Evolutionary conservation across 73 alveolate genomes (phyloP).

Genomic region (Paraurostyla sp.): DNA sequence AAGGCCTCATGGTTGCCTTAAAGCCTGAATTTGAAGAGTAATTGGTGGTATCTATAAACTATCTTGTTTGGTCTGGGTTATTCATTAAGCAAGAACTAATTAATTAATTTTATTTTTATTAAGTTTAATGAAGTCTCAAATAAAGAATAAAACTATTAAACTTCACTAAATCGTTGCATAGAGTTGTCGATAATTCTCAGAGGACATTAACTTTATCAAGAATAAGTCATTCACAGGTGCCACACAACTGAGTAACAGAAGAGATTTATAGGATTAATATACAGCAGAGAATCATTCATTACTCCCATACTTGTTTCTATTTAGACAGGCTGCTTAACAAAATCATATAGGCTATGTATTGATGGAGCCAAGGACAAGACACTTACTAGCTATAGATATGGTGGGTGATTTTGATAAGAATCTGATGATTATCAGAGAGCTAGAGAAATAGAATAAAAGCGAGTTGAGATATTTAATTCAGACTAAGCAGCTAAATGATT

Average conservation of each 20-base stretch:
- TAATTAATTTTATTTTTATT: too few relatives aligned
- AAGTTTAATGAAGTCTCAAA: too few relatives aligned
- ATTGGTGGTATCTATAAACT: neutral
- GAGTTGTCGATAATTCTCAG: too few relatives aligned
- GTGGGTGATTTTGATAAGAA: slow-evolving; percentile 61
- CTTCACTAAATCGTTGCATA: too few relatives aligned
- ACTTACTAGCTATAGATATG: slow-evolving; percentile 67
- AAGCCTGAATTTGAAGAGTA: neutral
- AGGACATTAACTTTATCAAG: slow-evolving; percentile 30
- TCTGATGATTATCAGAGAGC: slow-evolving; percentile 33
- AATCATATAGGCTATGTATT: slow-evolving; percentile 74
- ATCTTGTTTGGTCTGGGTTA: slow-evolving; percentile 6
- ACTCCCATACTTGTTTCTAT: neutral
- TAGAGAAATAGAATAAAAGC: slow-evolving; percentile 61
- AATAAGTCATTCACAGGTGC: neutral
- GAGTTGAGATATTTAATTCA: slow-evolving; percentile 55
- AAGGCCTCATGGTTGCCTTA: neutral
- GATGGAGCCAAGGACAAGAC: slow-evolving; percentile 73
- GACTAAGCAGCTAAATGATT: slow-evolving; percentile 65
- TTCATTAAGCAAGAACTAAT: too few relatives aligned
- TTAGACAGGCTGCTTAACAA: neutral
- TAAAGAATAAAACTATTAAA: too few relatives aligned
- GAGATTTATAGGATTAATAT: slow-evolving; percentile 19
- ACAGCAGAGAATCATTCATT: slow-evolving; percentile 25
- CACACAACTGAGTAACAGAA: neutral